Percentiles rank a stretch among this genome's conserved stretches.
Conservation (phyloP, 2,329 filamentous ascomycete species). For the Neopestalotiopsis sp. region DNA sequence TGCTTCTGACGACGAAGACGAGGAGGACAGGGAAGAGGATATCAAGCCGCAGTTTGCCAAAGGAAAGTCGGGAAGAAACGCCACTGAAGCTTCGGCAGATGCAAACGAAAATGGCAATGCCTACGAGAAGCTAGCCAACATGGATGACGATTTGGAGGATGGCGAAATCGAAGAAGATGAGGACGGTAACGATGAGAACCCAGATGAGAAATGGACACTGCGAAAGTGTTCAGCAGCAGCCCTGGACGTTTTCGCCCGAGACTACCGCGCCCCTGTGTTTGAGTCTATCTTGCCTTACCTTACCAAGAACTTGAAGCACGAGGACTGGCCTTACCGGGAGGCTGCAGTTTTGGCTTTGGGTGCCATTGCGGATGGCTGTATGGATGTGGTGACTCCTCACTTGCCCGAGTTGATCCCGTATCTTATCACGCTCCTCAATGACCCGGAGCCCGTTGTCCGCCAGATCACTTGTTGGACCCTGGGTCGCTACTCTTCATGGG, state of each 20-base stretch:
- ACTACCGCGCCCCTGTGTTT: slow-evolving; percentile 89
- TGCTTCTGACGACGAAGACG: slow-evolving; percentile 86
- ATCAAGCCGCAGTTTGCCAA: slow-evolving; percentile 93
- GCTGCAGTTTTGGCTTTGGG: slow-evolving; percentile 93
- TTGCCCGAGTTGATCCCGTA: slow-evolving; percentile 90
- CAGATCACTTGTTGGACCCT: slow-evolving; percentile 99
- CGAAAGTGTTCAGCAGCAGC: slow-evolving; percentile 97
- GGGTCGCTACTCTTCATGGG: slow-evolving; percentile 92
- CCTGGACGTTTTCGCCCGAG: slow-evolving; percentile 89
- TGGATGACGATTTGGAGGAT: slow-evolving; percentile 82
- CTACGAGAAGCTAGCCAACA: slow-evolving; percentile 60
- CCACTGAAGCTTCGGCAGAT: slow-evolving; percentile 56
- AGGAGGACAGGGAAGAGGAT: slow-evolving; percentile 88
- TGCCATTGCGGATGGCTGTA: slow-evolving; percentile 93
- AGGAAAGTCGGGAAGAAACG: slow-evolving; percentile 61
- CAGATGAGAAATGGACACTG: slow-evolving; percentile 93
- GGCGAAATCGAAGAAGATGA: slow-evolving; percentile 82
- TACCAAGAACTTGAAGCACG: slow-evolving; percentile 84
- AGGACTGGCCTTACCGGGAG: slow-evolving; percentile 91
- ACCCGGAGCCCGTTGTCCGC: slow-evolving; percentile 86
- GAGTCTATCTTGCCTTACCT: slow-evolving; percentile 91
- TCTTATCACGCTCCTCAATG: slow-evolving; percentile 82
- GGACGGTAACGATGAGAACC: slow-evolving; percentile 79
- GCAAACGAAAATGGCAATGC: slow-evolving; percentile 58
- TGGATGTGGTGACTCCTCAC: slow-evolving; percentile 87